Evolutionary conservation across 169 alveolate genomes (phyloP).

Genomic region (Cyclospora cayetanensis): DNA sequence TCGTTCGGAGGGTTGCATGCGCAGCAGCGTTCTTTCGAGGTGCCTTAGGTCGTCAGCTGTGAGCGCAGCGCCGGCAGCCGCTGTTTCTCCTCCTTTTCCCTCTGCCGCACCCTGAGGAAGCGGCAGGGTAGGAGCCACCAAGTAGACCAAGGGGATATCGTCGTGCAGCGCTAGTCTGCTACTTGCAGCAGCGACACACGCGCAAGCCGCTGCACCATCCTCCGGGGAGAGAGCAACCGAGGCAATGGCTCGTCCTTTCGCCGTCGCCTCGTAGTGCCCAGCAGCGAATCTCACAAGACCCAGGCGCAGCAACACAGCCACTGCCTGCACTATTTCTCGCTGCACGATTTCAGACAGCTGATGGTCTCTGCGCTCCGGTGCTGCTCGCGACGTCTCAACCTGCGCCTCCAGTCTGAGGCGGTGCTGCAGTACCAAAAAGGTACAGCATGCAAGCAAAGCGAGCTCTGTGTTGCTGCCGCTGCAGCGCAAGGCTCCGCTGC

Average conservation of each 20-base stretch:
- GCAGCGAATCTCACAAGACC: not conserved
- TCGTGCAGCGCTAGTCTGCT: not conserved
- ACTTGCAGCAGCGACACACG: not conserved
- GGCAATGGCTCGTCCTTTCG: constrained; percentile 20
- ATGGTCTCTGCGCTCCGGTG: not conserved
- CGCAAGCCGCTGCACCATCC: not conserved
- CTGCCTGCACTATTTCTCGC: not conserved
- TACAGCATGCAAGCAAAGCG: not conserved
- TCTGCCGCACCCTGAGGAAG: not conserved
- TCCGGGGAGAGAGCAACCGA: not conserved
- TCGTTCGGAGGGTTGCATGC: not conserved
- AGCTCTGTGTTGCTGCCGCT: constrained; percentile 8
- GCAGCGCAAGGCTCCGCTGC: not conserved
- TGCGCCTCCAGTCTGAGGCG: not conserved
- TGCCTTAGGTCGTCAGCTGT: not conserved
- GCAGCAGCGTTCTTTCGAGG: not conserved
- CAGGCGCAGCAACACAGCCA: not conserved
- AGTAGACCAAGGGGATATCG: constrained; percentile 12
- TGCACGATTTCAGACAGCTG: not conserved
- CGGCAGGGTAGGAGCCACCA: not conserved
- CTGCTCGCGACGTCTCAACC: not conserved
- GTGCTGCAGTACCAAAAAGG: not conserved
- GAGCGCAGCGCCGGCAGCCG: not conserved
- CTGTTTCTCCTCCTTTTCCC: not conserved
- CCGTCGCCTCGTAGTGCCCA: constrained; percentile 8